A percentile compares a stretch with the other conserved stretches of the same genome.
These are phyloP conservation scores for Ascoidea tarda DNA, from an alignment of 805 yeast species.

Conservation along the genomic window DNA sequence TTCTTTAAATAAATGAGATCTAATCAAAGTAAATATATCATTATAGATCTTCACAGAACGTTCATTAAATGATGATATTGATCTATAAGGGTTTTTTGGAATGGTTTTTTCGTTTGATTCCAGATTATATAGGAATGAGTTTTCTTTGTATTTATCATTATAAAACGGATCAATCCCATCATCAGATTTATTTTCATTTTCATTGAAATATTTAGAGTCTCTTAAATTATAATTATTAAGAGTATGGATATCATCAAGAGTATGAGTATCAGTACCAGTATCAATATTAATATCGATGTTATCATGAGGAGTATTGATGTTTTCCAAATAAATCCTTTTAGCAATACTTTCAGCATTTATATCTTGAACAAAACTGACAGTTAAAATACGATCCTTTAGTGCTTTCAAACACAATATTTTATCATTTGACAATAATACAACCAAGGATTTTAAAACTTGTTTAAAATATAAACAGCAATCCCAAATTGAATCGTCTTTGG, in stretches of 20 bases:
- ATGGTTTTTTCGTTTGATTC: no score
- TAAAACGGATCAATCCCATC: neutral
- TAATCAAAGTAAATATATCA: neutral
- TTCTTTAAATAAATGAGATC: neutral
- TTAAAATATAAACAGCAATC: constrained; percentile 70
- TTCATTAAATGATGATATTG: neutral
- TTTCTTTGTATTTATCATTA: no score
- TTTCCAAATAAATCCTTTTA: constrained; percentile 23
- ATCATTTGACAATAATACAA: constrained; percentile 67
- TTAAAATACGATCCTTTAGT: constrained; percentile 44
- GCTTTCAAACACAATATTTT: constrained; percentile 75
- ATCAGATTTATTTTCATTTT: no score
- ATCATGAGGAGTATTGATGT: constrained; percentile 1
- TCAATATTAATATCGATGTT: neutral
- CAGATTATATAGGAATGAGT: neutral
- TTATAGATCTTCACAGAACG: neutral
- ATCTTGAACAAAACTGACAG: constrained; percentile 36
- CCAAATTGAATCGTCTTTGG: constrained; percentile 69
- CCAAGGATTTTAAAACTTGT: constrained; percentile 24
- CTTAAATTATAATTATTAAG: neutral
- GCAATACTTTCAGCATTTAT: constrained; percentile 33
- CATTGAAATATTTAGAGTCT: neutral
- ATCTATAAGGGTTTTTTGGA: no score
- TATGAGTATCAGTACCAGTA: neutral
- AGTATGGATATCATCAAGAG: neutral